Base-by-base conservation (phyloP, 495 filamentous ascomycete genomes). In the Jackrogersella multiformis region DNA sequence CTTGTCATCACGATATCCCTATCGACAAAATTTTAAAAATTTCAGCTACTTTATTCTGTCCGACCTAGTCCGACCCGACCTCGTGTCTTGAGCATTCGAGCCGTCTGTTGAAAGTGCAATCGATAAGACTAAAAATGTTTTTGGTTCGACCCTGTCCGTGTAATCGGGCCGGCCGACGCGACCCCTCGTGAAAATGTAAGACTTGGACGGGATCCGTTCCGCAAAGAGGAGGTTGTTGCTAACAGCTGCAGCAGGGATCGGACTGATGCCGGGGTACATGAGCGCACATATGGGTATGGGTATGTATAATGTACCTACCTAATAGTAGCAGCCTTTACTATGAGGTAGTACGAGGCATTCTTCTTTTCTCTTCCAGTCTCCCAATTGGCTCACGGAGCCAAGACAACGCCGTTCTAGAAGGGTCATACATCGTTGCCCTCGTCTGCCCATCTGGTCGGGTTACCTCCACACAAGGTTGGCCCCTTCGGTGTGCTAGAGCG, bases 341-440 rank as follows among this genome's bases (percentile, higher is more conserved):
- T n/a, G n/a, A n/a, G n/a, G n/a, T n/a, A n/a, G 48, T 32, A 52
- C 64, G 26, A 52, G 61, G 35, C 54, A 41, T 35, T 24, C 0
- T 9, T 42, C 0, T 28, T 4, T 28, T 21, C 26, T 30, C 18
- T 20, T 32, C 30, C 41, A 2, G 8, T n/a, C 24, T 16, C 35
- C 21, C 36, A 35, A 61, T 66, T 44, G 64, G 53, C 18, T 18
- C 44, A 30, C 26, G 15, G 26, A 54, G 56, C 61, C 45, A 61
- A 69, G 66, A 69, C 61, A 61, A 35, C 62, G 23, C 56, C 60
- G 66, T 69, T 69, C 66, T 69, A 57, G 66, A 69, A 69, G 42
- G 42, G 49, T 64, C 36, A 24, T 61, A 57, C 66, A 44, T 28
- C 2, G 16, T 26, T 2, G 20, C 55, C 39, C 41, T 51, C 64